These are phyloP conservation scores for Scenedesmus sp. DNA, from an alignment of 163 green algal species.

Conservation along the genomic window DNA sequence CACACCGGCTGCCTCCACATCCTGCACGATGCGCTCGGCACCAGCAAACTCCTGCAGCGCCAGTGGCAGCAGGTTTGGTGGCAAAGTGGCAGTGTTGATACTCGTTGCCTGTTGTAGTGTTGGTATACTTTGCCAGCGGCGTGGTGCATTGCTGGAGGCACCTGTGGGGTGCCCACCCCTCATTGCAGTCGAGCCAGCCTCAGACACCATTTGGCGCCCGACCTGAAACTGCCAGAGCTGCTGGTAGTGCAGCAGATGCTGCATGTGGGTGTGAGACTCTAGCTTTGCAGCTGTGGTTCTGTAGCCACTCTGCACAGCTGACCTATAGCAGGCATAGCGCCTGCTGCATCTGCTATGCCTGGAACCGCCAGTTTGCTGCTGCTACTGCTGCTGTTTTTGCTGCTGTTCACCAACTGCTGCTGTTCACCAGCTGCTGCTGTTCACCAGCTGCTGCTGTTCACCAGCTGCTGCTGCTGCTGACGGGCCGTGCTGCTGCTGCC, in stretches of 20 bases:
- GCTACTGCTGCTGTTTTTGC: not conserved
- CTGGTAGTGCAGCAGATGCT: no score
- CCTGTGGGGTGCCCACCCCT: no score
- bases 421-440: not conserved
- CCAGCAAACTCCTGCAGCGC: slow-evolving; percentile 74
- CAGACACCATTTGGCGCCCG: no score
- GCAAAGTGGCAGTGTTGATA: not conserved
- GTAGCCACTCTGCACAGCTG: not conserved
- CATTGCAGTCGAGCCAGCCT: no score
- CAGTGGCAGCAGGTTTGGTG: not conserved
- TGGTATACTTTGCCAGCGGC: no score
- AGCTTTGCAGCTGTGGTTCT: not conserved
- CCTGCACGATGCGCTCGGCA: slow-evolving; percentile 69
- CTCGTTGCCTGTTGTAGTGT: no score
- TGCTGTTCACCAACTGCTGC: not conserved
- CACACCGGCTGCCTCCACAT: slow-evolving; percentile 42
- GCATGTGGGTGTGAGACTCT: no score
- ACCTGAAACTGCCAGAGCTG: no score
- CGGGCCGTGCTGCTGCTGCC: not conserved
- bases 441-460: not conserved
- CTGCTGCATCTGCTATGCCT: not conserved
- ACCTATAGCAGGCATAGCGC: not conserved
- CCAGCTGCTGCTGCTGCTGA: not conserved
- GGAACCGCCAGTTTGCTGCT: not conserved
- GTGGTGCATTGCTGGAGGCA: no score